A percentile compares a stretch with the other conserved stretches of the same genome.
phyloP scores from a whole-genome alignment of 176 grass and related monocot species.

The Eremochloa ophiuroides region DNA sequence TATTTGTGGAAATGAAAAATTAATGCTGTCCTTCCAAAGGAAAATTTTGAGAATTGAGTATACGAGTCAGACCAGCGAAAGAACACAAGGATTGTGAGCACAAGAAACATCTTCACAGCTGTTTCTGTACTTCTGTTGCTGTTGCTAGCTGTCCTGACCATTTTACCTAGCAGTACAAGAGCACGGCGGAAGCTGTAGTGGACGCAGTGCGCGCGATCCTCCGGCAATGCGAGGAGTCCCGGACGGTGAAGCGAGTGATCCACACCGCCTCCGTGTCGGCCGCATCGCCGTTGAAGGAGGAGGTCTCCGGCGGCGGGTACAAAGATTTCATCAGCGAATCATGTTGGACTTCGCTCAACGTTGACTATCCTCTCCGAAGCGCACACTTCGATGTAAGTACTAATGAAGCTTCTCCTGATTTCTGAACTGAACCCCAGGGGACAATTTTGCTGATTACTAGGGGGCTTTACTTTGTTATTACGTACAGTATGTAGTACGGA shows the following conservation, averaged over 20 bases:
- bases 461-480: neutral
- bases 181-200: neutral
- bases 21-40: neutral
- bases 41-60: neutral
- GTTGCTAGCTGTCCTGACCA: no score
- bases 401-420: neutral
- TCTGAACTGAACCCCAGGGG: neutral
- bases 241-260: neutral
- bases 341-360: neutral
- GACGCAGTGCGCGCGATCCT: neutral
- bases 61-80: no score
- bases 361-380: neutral
- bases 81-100: no score
- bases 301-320: neutral
- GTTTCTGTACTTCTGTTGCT: no score
- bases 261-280: neutral
- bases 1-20: neutral
- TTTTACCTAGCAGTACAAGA: neutral
- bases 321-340: neutral
- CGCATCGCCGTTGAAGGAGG: neutral
- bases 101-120: no score
- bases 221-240: neutral
- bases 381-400: neutral
- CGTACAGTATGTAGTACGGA: no score
- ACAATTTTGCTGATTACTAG: neutral